phyloP scores from a whole-genome alignment of 2,329 filamentous ascomycete species.

The Venturiaceae sp. region DNA sequence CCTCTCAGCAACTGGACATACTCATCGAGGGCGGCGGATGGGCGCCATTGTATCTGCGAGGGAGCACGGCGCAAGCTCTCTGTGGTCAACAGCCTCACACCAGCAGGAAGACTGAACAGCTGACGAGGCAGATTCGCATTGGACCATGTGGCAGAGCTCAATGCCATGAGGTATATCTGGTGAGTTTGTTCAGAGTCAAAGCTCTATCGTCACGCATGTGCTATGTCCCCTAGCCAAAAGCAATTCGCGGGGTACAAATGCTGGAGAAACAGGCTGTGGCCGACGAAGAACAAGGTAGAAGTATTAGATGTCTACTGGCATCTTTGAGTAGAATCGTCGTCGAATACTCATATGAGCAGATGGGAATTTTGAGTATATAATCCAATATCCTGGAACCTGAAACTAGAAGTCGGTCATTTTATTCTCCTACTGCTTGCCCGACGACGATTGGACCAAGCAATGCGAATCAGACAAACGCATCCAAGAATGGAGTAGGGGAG shows the following conservation, averaged over 20 bases:
- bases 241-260: background rate
- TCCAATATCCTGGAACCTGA: too few species aligned
- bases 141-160: background rate
- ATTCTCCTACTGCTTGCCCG: too few species aligned
- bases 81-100: background rate
- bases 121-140: background rate
- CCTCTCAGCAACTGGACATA: constrained; percentile 21
- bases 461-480: background rate
- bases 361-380: too few species aligned
- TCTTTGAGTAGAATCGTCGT: too few species aligned
- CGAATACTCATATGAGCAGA: too few species aligned
- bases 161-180: background rate
- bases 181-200: background rate
- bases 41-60: constrained; percentile 45
- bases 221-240: background rate
- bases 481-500: too few species aligned
- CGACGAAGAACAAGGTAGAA: too few species aligned
- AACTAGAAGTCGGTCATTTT: too few species aligned
- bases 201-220: background rate
- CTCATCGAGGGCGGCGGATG: constrained; percentile 51
- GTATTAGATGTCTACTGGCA: too few species aligned
- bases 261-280: too few species aligned
- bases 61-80: constrained; percentile 4
- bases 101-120: background rate
- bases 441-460: background rate